phyloP scores from a whole-genome alignment of 148 eudicot genomes.

The Silene uniflora region DNA sequence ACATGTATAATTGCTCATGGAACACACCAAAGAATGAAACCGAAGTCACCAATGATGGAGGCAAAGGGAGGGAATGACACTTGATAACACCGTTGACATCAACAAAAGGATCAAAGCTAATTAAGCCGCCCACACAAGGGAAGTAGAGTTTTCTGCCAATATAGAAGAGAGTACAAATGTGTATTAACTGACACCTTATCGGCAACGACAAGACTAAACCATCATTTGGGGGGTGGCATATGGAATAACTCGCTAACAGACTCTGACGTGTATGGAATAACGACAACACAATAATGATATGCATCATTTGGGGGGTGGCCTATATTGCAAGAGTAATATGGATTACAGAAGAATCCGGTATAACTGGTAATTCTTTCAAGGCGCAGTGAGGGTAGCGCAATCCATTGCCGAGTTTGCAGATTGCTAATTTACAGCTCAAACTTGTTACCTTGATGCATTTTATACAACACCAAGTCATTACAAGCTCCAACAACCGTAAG shows the following conservation, averaged over 20 bases:
- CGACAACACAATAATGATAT: background rate
- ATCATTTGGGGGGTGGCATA: no score
- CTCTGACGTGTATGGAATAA: background rate
- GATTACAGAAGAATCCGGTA: no score
- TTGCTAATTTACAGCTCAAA: background rate
- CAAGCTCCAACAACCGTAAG: slow-evolving; percentile 4
- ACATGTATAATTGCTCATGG: no score
- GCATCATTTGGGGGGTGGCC: background rate
- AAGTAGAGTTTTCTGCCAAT: background rate
- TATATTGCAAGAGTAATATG: background rate
- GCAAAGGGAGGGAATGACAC: no score
- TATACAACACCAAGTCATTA: slow-evolving; percentile 1
- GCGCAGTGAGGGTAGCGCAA: no score
- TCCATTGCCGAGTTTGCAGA: background rate
- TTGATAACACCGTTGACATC: no score
- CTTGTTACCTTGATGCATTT: background rate
- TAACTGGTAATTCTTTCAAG: no score
- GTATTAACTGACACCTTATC: background rate
- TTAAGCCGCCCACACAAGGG: background rate
- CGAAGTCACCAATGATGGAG: no score
- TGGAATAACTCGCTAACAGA: no score
- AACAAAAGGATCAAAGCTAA: background rate
- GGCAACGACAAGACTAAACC: slow-evolving; percentile 1
- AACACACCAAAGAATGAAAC: no score
- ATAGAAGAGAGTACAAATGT: background rate